Evolutionary conservation across 2,329 filamentous ascomycete species (phyloP), one percentile per base, ranked within the genome.

Genomic region (Hansfordia pulvinata): DNA sequence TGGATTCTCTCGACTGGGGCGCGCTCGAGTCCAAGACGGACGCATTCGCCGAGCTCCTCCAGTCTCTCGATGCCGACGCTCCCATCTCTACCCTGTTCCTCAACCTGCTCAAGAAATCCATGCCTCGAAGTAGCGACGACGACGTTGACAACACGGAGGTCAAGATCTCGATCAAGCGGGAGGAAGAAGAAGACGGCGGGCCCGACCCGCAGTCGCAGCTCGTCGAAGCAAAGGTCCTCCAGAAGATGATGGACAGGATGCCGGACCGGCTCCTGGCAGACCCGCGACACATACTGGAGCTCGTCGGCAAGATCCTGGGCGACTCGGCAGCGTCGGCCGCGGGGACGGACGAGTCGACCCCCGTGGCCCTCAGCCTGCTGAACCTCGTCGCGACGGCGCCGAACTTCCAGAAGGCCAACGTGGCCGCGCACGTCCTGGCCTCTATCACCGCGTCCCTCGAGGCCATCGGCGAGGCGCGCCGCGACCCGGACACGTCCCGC

Each of bases 1-100:
- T n/a, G n/a, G n/a, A n/a, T n/a, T n/a, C n/a, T n/a, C 15, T 62
- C 25, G 52, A 62, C 30, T 53, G 53, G 44, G 47, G 46, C 7
- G 49, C 57, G 5, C 48, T 74, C 2, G 60, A 69, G 10, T 42
- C 46, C 5, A 70, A 62, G 33, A 56, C 62, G 2, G 39, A 52
- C 2, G 52, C 50, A 2, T 56, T 78, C 16, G 45, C 70, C 8
- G 50, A 56, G 1, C 43, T 72, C 3, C 40, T 81, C 5, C 47
- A 50, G 4, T 52, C 56, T 3, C 57, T 61, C 2, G 63, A 60
- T 19, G 57, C 70, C 0, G 56, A 66, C 6, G 60, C 69, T 15
- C 69, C 75, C 21, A 52, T 70, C 3, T 71, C 74, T 0, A 51
- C 61, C 0, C 53, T 78, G 3, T 82, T 83, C 32, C 47, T 81